phyloP scores from a whole-genome alignment of 805 yeast genomes.

The Zygoascus ofunaensis region DNA sequence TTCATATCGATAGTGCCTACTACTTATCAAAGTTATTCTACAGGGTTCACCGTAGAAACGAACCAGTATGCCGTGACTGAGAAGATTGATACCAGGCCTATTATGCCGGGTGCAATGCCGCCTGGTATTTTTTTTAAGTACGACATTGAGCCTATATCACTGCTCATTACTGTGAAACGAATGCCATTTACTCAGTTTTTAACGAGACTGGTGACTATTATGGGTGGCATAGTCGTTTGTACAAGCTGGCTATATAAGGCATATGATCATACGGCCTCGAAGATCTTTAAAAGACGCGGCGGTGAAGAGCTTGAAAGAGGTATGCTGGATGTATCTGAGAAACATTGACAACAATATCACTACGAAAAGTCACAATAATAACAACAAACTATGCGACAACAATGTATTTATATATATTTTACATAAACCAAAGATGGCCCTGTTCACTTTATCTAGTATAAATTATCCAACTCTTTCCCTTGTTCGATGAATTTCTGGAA shows the following conservation, averaged over 20 bases:
- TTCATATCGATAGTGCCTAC: constrained; percentile 80
- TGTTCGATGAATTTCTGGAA: not conserved
- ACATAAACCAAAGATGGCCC: too few relatives aligned
- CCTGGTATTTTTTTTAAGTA: constrained; percentile 70
- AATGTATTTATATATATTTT: too few relatives aligned
- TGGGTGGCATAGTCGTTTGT: constrained; percentile 70
- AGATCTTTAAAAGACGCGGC: not conserved
- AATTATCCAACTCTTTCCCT: too few relatives aligned
- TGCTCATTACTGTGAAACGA: constrained; percentile 60
- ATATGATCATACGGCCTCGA: constrained; percentile 34
- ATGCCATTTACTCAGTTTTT: constrained; percentile 71
- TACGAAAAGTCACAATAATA: too few relatives aligned
- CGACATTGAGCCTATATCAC: constrained; percentile 79
- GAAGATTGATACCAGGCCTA: constrained; percentile 9
- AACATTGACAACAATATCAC: too few relatives aligned
- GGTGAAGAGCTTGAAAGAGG: not conserved
- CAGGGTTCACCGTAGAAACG: constrained; percentile 69
- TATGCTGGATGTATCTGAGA: not conserved
- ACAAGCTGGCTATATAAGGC: constrained; percentile 57
- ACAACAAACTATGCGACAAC: too few relatives aligned
- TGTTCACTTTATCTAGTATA: too few relatives aligned
- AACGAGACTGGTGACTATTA: constrained; percentile 66
- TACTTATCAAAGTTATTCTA: constrained; percentile 41
- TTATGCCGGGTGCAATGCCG: constrained; percentile 36
- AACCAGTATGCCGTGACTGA: constrained; percentile 61